A percentile compares a stretch with the other conserved stretches of the same genome.
phyloP scores from a whole-genome alignment of 345 rosid genomes.

The Anastatica hierochuntica region DNA sequence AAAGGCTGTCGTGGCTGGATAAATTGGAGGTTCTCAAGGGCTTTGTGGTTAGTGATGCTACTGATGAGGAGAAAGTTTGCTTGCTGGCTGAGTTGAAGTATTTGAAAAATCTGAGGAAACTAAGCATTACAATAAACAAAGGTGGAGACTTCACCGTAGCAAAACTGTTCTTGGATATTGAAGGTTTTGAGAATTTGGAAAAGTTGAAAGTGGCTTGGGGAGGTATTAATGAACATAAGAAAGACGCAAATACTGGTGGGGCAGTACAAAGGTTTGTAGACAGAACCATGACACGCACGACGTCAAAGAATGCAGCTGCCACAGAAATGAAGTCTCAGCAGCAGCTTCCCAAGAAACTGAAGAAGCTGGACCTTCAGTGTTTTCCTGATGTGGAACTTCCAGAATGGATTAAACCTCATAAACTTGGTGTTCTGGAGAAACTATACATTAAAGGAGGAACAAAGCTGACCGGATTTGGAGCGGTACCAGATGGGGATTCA shows the following conservation, averaged over 20 bases:
- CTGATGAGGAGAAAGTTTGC: slow-evolving; percentile 11
- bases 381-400: slow-evolving; percentile 23
- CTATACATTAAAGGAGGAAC: slow-evolving; percentile 35
- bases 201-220: slow-evolving; percentile 38
- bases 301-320: not conserved
- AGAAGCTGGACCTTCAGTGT: slow-evolving; percentile 35
- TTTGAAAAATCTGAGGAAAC: slow-evolving; percentile 26
- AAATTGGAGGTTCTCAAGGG: slow-evolving; percentile 53
- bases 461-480: slow-evolving; percentile 8
- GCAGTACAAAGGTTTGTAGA: not conserved
- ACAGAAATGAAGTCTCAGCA: not conserved
- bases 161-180: not conserved
- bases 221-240: slow-evolving; percentile 9
- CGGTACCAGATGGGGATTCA: not conserved
- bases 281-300: not conserved
- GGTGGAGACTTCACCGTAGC: not conserved
- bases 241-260: not conserved
- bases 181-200: not conserved
- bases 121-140: slow-evolving; percentile 28
- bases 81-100: not conserved
- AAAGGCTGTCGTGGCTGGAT: slow-evolving; percentile 25
- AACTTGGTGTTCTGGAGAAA: not conserved
- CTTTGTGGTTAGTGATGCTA: slow-evolving; percentile 37
- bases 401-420: not conserved
- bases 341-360: slow-evolving; percentile 9